Percentiles rank a stretch among this genome's conserved stretches.
Evolutionary conservation across 768 basidiomycete genomes (phyloP).

Genomic region (Suillus hirtellus): DNA sequence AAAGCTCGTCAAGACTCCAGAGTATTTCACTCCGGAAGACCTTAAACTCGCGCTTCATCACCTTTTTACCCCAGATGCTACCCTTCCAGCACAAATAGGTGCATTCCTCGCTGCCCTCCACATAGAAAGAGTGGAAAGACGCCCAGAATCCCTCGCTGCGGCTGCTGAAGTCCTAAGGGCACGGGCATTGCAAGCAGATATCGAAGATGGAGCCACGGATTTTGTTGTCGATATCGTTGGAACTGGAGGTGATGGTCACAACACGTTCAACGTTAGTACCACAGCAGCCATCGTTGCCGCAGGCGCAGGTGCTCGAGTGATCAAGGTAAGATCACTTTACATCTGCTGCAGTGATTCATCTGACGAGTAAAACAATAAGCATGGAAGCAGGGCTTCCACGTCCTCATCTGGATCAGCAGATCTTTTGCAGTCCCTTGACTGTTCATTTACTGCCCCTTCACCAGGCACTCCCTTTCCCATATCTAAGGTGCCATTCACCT

Average conservation of each 20-base stretch:
- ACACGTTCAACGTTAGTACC: constrained; percentile 97
- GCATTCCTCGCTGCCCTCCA: constrained; percentile 89
- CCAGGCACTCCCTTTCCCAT: constrained; percentile 45
- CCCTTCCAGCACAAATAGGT: constrained; percentile 77
- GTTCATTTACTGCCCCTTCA: constrained; percentile 67
- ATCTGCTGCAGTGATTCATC: neutral
- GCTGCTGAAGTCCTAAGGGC: constrained; percentile 74
- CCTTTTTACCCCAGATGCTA: constrained; percentile 63
- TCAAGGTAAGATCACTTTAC: constrained; percentile 63
- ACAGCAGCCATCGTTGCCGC: constrained; percentile 93
- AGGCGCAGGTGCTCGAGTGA: constrained; percentile 89
- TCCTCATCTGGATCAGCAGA: constrained; percentile 95
- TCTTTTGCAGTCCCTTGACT: constrained; percentile 81
- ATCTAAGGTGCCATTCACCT: constrained; percentile 76
- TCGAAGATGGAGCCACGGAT: constrained; percentile 61
- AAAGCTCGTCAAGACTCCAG: constrained; percentile 78
- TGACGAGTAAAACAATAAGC: constrained; percentile 47
- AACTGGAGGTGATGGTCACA: constrained; percentile 84
- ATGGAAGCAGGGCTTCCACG: constrained; percentile 88
- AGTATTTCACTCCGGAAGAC: constrained; percentile 78
- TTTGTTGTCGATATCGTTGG: constrained; percentile 57
- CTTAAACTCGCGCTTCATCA: constrained; percentile 72
- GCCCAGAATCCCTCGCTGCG: constrained; percentile 74
- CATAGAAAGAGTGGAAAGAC: constrained; percentile 71
- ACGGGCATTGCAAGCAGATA: constrained; percentile 63